Base-by-base conservation (phyloP, 371 early-diverging fungal genomes). In the Mortierella sp. region DNA sequence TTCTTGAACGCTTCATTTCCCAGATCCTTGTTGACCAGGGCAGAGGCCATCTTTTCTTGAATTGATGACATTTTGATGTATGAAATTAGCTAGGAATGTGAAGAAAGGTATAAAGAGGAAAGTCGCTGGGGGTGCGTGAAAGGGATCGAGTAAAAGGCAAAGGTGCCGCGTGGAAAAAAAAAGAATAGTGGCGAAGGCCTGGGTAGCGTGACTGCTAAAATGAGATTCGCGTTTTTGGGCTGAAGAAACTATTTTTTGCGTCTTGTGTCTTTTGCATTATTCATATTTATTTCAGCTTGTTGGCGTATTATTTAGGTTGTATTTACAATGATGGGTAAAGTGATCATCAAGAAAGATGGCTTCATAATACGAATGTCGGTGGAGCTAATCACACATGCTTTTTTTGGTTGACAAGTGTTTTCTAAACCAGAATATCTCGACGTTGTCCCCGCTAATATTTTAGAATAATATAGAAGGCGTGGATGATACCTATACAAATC, bases 1-100 rank as follows among this genome's bases (percentile, higher is more conserved):
- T 69, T 32, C 59, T 76, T 81, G 67, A 77, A 83, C 4, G 74
- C 64, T 6, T 73, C 76, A 56, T 81, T 83, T 35, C 84, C 84
- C 1, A 40, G 57, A 57, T 81, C 77, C 69, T 83, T 83, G 64
- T 61, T 47, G 28, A 51, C 58, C 23, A 79, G 23, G 13, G 80
- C 80, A 10, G 55, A 54, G n/a, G 35, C 34, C 13, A 79, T 66
- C 51, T 79, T 79, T 51, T 79, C 80, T 29, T 66, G 54, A 22
- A 79, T 66, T 35, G 65, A 13, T 13, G 67, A 23, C 75, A 79
- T 73, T 23, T 43, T 45, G 17, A 12, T 32, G 23, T 55, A n/a
- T n/a, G n/a, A n/a, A 3, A 37, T 28, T 22, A 4, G 47, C 32
- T 23, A 40, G 45, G 26, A 53, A 29, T 10, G 22, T 3, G 7